phyloP scores from a whole-genome alignment of 2,329 filamentous ascomycete species.

The Phymatotrichopsis omnivora region DNA sequence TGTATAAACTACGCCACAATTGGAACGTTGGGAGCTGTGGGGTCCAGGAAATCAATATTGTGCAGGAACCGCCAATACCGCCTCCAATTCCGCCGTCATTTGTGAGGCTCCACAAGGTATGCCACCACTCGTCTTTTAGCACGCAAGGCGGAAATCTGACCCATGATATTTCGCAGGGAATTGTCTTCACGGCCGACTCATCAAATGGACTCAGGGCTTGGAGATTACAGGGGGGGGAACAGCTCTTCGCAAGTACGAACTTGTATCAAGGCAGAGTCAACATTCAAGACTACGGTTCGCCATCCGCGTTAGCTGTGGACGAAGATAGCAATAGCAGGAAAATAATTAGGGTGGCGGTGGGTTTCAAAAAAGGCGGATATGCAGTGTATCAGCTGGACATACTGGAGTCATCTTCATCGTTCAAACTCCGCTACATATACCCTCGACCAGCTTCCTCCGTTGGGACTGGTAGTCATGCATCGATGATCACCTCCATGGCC shows the following conservation, averaged over 20 bases:
- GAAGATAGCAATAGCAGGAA: slow-evolving; percentile 39
- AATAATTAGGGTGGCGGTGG: slow-evolving; percentile 52
- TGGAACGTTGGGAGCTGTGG: slow-evolving; percentile 77
- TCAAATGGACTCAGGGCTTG: slow-evolving; percentile 64
- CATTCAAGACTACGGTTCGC: slow-evolving; percentile 34
- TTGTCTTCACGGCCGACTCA: slow-evolving; percentile 67
- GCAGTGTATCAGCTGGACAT: slow-evolving; percentile 55
- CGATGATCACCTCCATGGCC: slow-evolving; percentile 54
- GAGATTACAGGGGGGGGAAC: slow-evolving; percentile 39
- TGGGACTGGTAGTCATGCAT: slow-evolving; percentile 43
- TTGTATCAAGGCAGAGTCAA: slow-evolving; percentile 33
- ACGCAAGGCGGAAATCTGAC: slow-evolving; percentile 39
- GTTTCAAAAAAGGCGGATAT: slow-evolving; percentile 63
- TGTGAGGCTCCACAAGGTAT: slow-evolving; percentile 44
- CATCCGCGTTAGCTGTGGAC: slow-evolving; percentile 59
- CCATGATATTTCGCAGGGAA: slow-evolving; percentile 46
- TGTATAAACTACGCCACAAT: slow-evolving; percentile 82
- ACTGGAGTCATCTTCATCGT: slow-evolving; percentile 28
- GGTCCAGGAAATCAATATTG: slow-evolving; percentile 64
- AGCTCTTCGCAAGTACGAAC: slow-evolving; percentile 22
- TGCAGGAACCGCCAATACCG: slow-evolving; percentile 27
- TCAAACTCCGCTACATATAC: slow-evolving; percentile 11
- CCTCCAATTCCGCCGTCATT: slow-evolving; percentile 37
- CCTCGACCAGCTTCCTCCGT: slow-evolving; percentile 42
- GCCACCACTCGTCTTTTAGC: slow-evolving; percentile 1